Percentiles rank a stretch among this genome's conserved stretches.
Conservation (phyloP, 23 red algal genomes). For the Gracilaria domingensis region DNA sequence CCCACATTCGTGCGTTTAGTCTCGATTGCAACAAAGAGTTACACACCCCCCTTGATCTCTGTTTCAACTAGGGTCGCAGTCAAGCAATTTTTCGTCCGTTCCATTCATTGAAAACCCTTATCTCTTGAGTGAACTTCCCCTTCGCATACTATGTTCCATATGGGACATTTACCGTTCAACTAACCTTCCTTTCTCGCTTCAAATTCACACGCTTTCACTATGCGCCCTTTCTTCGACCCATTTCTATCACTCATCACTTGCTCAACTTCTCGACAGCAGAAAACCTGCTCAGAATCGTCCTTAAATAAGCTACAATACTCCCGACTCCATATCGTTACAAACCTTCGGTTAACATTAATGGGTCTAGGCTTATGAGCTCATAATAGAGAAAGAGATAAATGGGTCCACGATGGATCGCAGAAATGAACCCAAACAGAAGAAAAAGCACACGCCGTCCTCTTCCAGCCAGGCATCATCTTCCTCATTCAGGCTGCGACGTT, state of each 20-base stretch:
- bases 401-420: conserved; percentile 18
- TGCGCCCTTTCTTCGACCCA: no score
- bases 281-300: background rate
- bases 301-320: background rate
- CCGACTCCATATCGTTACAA: background rate
- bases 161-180: background rate
- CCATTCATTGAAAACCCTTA: background rate
- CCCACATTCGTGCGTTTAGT: no score
- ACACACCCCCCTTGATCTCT: background rate
- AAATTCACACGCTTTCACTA: background rate
- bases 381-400: no score
- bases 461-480: background rate
- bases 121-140: no score
- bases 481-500: background rate
- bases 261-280: no score
- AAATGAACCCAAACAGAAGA: background rate
- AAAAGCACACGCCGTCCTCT: background rate
- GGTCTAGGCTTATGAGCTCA: no score
- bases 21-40: no score
- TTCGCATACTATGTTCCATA: no score
- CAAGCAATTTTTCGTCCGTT: background rate
- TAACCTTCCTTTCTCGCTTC: background rate
- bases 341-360: no score
- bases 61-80: background rate
- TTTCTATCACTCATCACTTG: no score